Evolutionary conservation across 2,329 filamentous ascomycete species (phyloP), one percentile per base, ranked within the genome.

Genomic region (Venturia asperata): DNA sequence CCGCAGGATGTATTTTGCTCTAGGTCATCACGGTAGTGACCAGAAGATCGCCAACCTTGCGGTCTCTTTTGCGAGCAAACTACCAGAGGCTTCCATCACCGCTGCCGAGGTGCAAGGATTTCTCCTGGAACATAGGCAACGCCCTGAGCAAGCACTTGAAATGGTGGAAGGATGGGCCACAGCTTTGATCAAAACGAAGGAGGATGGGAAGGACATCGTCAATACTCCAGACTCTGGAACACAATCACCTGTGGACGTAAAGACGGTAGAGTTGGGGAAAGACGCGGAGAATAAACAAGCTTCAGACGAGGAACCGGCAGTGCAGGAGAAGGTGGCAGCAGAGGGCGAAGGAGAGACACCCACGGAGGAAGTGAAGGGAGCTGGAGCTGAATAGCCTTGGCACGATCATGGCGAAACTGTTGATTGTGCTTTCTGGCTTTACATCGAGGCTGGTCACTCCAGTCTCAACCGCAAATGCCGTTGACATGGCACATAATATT

Each of bases 11-110:
- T 39, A 52, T 21, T n/a, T n/a, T 10, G n/a, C 37, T 5, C 15
- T 11, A 6, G 30, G 30, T 34, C 13, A 39, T 15, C 15, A 10
- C n/a, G 41, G 19, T 39, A 5, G 34, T 15, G 62, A 43, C 11
- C 24, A 65, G 41, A 5, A 65, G 11, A 67, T 74, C 13, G 68
- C 71, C n/a, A 47, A 68, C 10, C 69, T 68, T 58, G 72, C 73
- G 0, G 34, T 21, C 1, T 63, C 68, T 1, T 76, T 76, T 49
- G 69, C 71, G 1, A 63, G 69, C 6, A 70, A 68, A 43, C 43
- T 75, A 19, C 74, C 74, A 1, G 66, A 66, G 0, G 67, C 71
- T n/a, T 69, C 64, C 0, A 72, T 75, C 64, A 72, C 71, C 4
- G 72, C 73, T 17, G 73, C 73, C 3, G 70, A 75, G 58, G 67